Percentiles rank a stretch among this genome's conserved stretches.
These are phyloP conservation scores for Xylariales sp. DNA, from an alignment of 2,329 filamentous ascomycete species.

Conservation along the genomic window DNA sequence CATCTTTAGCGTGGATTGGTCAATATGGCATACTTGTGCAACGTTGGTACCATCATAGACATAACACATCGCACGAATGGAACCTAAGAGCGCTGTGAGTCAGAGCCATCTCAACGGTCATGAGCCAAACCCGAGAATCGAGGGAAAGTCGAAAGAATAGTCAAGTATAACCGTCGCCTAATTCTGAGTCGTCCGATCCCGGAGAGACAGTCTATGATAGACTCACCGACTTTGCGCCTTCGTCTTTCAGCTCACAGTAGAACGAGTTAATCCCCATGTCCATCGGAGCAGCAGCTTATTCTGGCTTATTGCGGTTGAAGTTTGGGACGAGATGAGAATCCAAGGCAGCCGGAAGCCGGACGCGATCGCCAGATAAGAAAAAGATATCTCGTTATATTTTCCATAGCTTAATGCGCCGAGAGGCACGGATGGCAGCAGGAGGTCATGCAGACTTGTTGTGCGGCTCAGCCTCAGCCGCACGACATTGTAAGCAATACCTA, in stretches of 20 bases:
- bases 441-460: constrained; percentile 1
- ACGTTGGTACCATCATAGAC: background rate
- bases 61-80: background rate
- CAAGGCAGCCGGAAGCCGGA: background rate
- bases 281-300: background rate
- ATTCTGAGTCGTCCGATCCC: constrained; percentile 2
- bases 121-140: constrained; percentile 7
- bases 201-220: constrained; percentile 2
- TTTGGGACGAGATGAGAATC: background rate
- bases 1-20: background rate
- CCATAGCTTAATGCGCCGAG: background rate
- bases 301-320: background rate
- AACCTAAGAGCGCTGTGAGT: background rate
- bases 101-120: background rate
- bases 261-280: background rate
- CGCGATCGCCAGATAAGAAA: background rate
- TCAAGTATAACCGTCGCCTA: background rate
- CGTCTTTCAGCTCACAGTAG: constrained; percentile 9
- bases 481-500: background rate
- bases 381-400: background rate
- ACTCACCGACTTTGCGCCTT: constrained; percentile 17
- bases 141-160: background rate
- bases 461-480: constrained; percentile 26
- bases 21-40: background rate
- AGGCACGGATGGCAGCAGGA: background rate